Evolutionary conservation across 805 yeast genomes (phyloP), one percentile per base, ranked within the genome.

Genomic region (Pichia nanzhaoensis): DNA sequence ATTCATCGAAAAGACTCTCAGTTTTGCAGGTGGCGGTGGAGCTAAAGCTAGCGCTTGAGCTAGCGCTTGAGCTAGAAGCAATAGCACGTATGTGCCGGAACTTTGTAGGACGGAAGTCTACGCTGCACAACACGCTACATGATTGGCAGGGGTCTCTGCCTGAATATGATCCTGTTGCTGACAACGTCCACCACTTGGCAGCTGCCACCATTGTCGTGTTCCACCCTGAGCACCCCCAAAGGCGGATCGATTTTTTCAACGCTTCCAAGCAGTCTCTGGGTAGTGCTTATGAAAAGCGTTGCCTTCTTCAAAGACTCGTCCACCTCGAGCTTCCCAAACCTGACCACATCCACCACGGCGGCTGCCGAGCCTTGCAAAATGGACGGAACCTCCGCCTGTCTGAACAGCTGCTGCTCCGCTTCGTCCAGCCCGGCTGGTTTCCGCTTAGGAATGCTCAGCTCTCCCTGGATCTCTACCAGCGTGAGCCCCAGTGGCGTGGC

Each of bases 381-480:
- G 2, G 43, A 30, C 1, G 65, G 61, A 0, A 53, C 3, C n/a
- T 38, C n/a, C 13, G 65, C 56, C 37, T 59, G 56, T 6, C 66
- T 61, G 47, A 70, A 73, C 43, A 65, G 61, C 9, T 48, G 50
- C 24, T 57, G 58, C 45, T 68, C 71, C 32, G 61, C 67, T 14
- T 61, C 59, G 37, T 66, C 53, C 18, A 64, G 56, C 5, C 57
- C 55, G 2, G 49, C 52, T 6, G 72, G 70, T 19, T 56, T 55
- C 18, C 54, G 55, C 4, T 55, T 47, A 0, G 82, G 80, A 3
- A 80, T 56, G 45, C 77, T 75, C 34, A 84, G 59, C 31, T 80
- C 86, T 9, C 93, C 93, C 56, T 84, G 93, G 17, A 84, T 82
- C 58, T 84, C 93, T 17, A 84, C 49, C 16, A 84, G 54, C 2